Conservation (phyloP, 257 asterid species). For the Solanum ossicruentum region DNA sequence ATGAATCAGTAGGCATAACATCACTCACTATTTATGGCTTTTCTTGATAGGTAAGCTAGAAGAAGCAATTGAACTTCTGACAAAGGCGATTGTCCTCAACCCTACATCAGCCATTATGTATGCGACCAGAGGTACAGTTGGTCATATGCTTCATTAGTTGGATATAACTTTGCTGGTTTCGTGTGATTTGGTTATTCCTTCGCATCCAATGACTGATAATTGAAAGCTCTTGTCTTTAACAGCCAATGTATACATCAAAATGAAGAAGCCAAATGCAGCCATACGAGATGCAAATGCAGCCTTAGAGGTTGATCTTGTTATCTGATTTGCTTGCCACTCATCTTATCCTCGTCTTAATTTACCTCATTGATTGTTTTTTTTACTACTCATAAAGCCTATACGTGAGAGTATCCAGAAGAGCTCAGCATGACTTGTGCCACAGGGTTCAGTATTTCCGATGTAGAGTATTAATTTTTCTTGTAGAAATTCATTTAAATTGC, state of each 20-base stretch:
- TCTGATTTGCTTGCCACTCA: neutral
- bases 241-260: conserved; percentile 80
- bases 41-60: conserved; percentile 53
- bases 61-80: conserved; percentile 69
- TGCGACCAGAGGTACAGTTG: conserved; percentile 61
- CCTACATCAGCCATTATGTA: conserved; percentile 98
- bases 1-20: neutral
- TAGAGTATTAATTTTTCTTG: too few relatives aligned
- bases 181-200: neutral
- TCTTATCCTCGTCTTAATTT: neutral
- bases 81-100: conserved; percentile 68
- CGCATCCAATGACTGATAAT: neutral
- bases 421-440: neutral
- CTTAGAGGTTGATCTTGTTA: conserved; percentile 43
- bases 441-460: too few relatives aligned
- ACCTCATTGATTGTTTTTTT: neutral
- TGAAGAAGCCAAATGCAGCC: conserved; percentile 99
- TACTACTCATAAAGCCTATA: neutral
- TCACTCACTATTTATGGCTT: neutral
- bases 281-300: conserved; percentile 94
- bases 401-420: neutral
- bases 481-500: too few relatives aligned
- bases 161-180: neutral
- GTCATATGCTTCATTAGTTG: neutral
- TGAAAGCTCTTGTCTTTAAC: conserved; percentile 1